A percentile compares a stretch with the other conserved stretches of the same genome.
These are phyloP conservation scores for Fusarium robinianum DNA, from an alignment of 2,329 filamentous ascomycete genomes.

Conservation along the genomic window DNA sequence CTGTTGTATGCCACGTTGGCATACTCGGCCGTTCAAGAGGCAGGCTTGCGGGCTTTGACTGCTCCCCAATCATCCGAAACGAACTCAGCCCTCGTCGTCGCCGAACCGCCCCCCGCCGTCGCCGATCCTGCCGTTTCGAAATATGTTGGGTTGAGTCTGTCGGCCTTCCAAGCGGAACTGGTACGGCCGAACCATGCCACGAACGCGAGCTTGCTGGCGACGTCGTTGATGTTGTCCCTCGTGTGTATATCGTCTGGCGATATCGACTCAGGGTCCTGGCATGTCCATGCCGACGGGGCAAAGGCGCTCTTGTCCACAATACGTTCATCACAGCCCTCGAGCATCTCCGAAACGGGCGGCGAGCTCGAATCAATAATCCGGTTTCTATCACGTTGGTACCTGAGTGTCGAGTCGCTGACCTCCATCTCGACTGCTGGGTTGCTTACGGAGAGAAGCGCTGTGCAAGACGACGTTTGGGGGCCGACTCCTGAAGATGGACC, in stretches of 20 bases:
- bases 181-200: neutral
- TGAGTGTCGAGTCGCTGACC: neutral
- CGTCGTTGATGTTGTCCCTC: neutral
- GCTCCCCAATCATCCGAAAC: no score
- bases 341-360: no score
- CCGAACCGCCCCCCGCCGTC: neutral
- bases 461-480: no score
- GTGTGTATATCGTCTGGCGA: neutral
- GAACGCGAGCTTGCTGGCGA: neutral
- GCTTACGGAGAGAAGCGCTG: no score
- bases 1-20: slow-evolving; percentile 1
- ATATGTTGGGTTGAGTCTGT: slow-evolving; percentile 4
- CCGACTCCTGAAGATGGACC: no score
- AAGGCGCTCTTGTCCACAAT: neutral
- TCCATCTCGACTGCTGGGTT: neutral
- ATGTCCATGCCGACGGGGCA: neutral
- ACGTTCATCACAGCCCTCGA: neutral
- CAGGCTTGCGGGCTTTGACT: neutral
- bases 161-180: neutral
- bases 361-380: slow-evolving; percentile 1
- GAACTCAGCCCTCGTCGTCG: no score
- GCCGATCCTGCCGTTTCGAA: neutral
- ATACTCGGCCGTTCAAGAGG: neutral
- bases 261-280: neutral
- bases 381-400: slow-evolving; percentile 1